These are phyloP conservation scores for Trichocomaceae sp. DNA, from an alignment of 2,329 filamentous ascomycete species.

Conservation along the genomic window DNA sequence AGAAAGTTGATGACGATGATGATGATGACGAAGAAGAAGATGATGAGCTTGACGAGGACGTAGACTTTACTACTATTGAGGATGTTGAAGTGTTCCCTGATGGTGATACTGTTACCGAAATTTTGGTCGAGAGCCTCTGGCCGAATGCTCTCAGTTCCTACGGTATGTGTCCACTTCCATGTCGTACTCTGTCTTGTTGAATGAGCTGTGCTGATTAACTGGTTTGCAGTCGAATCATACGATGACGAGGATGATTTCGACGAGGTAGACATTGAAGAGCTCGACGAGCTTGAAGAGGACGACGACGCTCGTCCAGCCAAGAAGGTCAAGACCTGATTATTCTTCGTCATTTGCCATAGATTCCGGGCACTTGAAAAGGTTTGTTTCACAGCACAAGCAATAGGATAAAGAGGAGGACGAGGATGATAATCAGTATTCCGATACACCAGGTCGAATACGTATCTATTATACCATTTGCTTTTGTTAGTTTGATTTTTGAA, in stretches of 20 bases:
- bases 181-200: background rate
- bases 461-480: constrained; percentile 43
- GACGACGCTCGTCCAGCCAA: constrained; percentile 46
- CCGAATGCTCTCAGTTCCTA: constrained; percentile 85
- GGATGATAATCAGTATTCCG: constrained; percentile 73
- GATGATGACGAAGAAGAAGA: constrained; percentile 40
- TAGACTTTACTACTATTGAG: constrained; percentile 57
- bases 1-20: constrained; percentile 43
- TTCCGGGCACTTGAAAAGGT: constrained; percentile 1
- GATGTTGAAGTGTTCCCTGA: constrained; percentile 80
- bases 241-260: constrained; percentile 51
- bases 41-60: constrained; percentile 51
- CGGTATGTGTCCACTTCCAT: constrained; percentile 57
- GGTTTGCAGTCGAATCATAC: constrained; percentile 58
- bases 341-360: background rate
- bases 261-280: constrained; percentile 63
- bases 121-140: constrained; percentile 82
- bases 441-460: constrained; percentile 84
- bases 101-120: constrained; percentile 73
- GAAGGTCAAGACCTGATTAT: constrained; percentile 23
- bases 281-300: constrained; percentile 52
- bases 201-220: constrained; percentile 36
- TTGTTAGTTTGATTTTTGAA: background rate
- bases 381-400: constrained; percentile 55
- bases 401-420: constrained; percentile 79